phyloP scores from a whole-genome alignment of 345 rosid genomes.

The Nasturtium officinale region DNA sequence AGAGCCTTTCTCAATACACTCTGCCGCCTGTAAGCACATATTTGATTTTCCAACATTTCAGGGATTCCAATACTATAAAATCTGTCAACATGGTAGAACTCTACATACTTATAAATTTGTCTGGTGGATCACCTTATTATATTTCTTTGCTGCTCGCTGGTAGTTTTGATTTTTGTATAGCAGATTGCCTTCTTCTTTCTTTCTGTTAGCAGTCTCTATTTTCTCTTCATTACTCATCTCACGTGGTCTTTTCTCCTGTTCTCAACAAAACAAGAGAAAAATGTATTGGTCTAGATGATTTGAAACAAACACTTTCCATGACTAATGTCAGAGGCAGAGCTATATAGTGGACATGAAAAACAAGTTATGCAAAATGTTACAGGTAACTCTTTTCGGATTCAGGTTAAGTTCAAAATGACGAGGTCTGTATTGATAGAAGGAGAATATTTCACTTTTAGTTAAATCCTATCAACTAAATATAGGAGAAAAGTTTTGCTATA shows the following conservation, averaged over 20 bases:
- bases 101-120: too few relatives aligned
- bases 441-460: not conserved
- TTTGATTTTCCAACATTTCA: not conserved
- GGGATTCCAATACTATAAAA: not conserved
- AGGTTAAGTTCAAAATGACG: not conserved
- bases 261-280: not conserved
- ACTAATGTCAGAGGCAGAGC: not conserved
- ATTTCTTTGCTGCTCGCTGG: constrained; percentile 54
- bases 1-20: constrained; percentile 51
- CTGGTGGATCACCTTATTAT: constrained; percentile 52
- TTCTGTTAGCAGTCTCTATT: constrained; percentile 52
- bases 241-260: constrained; percentile 53
- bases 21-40: constrained; percentile 49
- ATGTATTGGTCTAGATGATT: not conserved
- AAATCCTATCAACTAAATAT: not conserved
- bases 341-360: not conserved
- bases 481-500: not conserved
- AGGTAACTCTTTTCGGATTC: not conserved
- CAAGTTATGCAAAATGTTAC: not conserved
- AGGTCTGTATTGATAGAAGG: not conserved
- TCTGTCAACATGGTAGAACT: not conserved
- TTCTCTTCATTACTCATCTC: constrained; percentile 56
- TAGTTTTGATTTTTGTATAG: constrained; percentile 58
- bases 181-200: constrained; percentile 64
- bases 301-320: not conserved